These are phyloP conservation scores for Podospora pseudoanserina DNA, from an alignment of 495 filamentous ascomycete genomes.

Conservation along the genomic window DNA sequence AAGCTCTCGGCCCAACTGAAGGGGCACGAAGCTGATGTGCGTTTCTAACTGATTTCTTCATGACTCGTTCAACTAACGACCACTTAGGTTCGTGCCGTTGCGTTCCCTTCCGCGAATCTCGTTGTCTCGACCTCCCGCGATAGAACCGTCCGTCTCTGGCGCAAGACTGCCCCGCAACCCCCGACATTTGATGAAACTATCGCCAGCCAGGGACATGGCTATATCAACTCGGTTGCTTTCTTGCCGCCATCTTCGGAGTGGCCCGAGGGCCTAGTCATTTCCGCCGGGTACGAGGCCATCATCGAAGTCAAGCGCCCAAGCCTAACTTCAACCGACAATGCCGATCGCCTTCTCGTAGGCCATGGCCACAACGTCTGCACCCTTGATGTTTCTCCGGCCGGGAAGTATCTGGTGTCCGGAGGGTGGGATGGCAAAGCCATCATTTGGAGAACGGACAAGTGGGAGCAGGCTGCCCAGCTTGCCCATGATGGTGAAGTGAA, in stretches of 20 bases:
- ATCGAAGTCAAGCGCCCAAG: conserved; percentile 81
- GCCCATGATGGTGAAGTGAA: conserved; percentile 69
- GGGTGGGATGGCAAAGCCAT: conserved; percentile 88
- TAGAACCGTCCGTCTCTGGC: conserved; percentile 86
- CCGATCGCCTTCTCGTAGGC: conserved; percentile 80
- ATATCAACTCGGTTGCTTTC: conserved; percentile 81
- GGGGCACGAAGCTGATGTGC: conserved; percentile 81
- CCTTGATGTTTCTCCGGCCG: conserved; percentile 69
- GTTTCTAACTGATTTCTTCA: conserved; percentile 26
- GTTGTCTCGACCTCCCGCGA: conserved; percentile 87
- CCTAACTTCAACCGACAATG: conserved; percentile 61
- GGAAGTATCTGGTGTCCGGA: conserved; percentile 77
- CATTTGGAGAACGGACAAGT: conserved; percentile 71
- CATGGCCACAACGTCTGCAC: conserved; percentile 84
- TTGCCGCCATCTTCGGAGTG: conserved; percentile 63
- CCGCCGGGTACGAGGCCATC: conserved; percentile 83
- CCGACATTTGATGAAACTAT: conserved; percentile 73
- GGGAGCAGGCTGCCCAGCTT: conserved; percentile 58
- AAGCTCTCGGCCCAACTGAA: conserved; percentile 78
- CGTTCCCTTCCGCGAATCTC: conserved; percentile 68
- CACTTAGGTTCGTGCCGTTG: conserved; percentile 78
- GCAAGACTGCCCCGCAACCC: conserved; percentile 52
- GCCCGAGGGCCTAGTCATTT: conserved; percentile 79
- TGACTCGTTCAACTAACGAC: conserved; percentile 18
- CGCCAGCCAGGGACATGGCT: conserved; percentile 69